Conservation (phyloP, 192 early-diverging fungal species). For the Coemansia sp. region DNA sequence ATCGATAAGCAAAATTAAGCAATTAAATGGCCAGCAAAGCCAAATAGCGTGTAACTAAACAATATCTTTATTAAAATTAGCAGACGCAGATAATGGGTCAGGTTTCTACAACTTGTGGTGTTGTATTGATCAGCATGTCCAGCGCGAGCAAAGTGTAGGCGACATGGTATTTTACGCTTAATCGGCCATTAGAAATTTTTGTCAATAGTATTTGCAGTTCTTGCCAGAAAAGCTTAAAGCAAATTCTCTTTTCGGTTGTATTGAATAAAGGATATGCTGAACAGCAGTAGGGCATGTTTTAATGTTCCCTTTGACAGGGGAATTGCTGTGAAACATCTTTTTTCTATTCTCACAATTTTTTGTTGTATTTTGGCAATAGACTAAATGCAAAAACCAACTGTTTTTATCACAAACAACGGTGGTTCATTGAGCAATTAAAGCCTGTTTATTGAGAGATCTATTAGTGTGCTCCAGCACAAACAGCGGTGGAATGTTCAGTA, state of each 20-base stretch:
- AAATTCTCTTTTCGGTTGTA: no score
- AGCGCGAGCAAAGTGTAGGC: no score
- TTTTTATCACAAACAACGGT: slow-evolving; percentile 30
- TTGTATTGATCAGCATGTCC: no score
- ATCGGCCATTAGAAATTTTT: no score
- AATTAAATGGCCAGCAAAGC: no score
- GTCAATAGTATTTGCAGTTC: no score
- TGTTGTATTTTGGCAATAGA: not conserved
- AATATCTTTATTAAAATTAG: not conserved
- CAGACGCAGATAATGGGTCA: not conserved
- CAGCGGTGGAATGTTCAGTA: slow-evolving; percentile 21
- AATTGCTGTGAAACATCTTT: not conserved
- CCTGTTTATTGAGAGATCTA: slow-evolving; percentile 31
- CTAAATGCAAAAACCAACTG: slow-evolving; percentile 7
- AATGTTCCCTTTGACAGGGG: no score
- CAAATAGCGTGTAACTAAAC: not conserved
- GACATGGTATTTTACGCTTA: no score
- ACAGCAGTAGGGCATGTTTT: no score
- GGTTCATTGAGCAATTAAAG: slow-evolving; percentile 25
- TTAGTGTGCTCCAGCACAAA: not conserved
- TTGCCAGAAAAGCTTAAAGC: no score
- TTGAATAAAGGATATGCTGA: no score
- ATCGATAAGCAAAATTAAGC: not conserved
- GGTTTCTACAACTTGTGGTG: not conserved
- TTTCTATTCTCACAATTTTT: not conserved